These are phyloP conservation scores for Aspergillus eucalypticola DNA, from an alignment of 2,329 filamentous ascomycete species.

Conservation along the genomic window DNA sequence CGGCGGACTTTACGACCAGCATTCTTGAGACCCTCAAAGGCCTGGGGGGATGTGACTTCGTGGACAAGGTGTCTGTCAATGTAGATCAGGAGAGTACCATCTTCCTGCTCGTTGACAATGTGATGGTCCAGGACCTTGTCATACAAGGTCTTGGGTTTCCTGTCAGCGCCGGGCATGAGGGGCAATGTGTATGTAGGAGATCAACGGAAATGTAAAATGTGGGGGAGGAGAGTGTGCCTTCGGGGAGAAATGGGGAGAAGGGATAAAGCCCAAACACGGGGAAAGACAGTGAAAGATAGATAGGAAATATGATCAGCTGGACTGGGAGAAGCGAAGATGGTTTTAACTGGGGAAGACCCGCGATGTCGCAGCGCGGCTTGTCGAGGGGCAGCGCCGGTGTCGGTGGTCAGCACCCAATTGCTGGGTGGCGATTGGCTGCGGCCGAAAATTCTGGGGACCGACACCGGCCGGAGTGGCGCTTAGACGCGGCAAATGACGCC, in stretches of 20 bases:
- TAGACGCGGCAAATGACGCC: conserved; percentile 11
- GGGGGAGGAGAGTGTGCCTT: background rate
- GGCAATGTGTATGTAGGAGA: conserved; percentile 16
- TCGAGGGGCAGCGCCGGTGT: conserved; percentile 39
- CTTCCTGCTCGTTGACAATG: conserved; percentile 90
- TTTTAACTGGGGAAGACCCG: conserved; percentile 28
- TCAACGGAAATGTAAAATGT: background rate
- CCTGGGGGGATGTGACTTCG: conserved; percentile 98
- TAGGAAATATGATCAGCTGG: background rate
- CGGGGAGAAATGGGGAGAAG: background rate
- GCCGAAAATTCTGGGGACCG: conserved; percentile 5
- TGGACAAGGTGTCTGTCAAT: conserved; percentile 97
- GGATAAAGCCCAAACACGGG: conserved; percentile 14
- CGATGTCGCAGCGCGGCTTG: conserved; percentile 36
- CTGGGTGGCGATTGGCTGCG: conserved; percentile 27
- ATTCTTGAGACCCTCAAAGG: conserved; percentile 92
- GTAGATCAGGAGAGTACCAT: conserved; percentile 89
- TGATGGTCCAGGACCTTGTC: conserved; percentile 97
- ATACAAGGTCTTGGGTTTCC: conserved; percentile 81
- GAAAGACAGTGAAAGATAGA: background rate
- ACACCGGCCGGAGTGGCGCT: conserved; percentile 18
- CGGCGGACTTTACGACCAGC: conserved; percentile 83
- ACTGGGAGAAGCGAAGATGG: conserved; percentile 12
- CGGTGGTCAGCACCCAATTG: conserved; percentile 39
- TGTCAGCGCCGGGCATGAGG: conserved; percentile 74